These are phyloP conservation scores for Beauveria sp. DNA, from an alignment of 2,329 filamentous ascomycete species.

Conservation along the genomic window DNA sequence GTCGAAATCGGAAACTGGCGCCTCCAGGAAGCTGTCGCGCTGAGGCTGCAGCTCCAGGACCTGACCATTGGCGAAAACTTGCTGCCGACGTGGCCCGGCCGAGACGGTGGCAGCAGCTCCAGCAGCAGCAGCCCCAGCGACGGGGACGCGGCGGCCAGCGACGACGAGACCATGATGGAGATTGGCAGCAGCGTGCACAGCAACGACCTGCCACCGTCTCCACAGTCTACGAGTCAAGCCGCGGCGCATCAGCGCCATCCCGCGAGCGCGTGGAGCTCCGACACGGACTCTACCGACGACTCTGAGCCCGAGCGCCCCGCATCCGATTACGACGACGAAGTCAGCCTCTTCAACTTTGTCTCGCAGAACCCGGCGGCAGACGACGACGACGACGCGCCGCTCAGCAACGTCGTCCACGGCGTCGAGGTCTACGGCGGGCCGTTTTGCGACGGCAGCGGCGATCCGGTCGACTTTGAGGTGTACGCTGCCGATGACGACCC, in stretches of 20 bases:
- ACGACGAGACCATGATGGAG: conserved; percentile 8
- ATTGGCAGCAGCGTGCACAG: background rate
- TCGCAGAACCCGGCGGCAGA: background rate
- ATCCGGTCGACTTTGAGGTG: conserved; percentile 23
- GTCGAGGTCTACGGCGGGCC: conserved; percentile 18
- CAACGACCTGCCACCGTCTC: conserved; percentile 1
- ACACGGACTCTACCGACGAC: background rate
- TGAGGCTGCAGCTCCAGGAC: conserved; percentile 16
- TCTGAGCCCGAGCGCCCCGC: background rate
- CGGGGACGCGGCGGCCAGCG: background rate
- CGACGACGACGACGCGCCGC: conserved; percentile 14
- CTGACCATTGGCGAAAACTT: conserved; percentile 21
- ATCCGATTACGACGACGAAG: conserved; percentile 3
- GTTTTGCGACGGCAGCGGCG: background rate
- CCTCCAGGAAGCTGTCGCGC: conserved; percentile 18
- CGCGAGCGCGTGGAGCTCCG: background rate
- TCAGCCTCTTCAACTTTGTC: conserved; percentile 16
- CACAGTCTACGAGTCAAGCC: background rate
- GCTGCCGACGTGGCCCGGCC: conserved; percentile 22
- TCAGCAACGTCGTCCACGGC: conserved; percentile 22
- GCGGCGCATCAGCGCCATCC: background rate
- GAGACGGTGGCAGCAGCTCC: background rate
- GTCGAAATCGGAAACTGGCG: conserved; percentile 20
- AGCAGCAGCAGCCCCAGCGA: no score
- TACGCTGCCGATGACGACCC: conserved; percentile 22